phyloP scores from a whole-genome alignment of 495 filamentous ascomycete species.

The Penicillium flavigenum region DNA sequence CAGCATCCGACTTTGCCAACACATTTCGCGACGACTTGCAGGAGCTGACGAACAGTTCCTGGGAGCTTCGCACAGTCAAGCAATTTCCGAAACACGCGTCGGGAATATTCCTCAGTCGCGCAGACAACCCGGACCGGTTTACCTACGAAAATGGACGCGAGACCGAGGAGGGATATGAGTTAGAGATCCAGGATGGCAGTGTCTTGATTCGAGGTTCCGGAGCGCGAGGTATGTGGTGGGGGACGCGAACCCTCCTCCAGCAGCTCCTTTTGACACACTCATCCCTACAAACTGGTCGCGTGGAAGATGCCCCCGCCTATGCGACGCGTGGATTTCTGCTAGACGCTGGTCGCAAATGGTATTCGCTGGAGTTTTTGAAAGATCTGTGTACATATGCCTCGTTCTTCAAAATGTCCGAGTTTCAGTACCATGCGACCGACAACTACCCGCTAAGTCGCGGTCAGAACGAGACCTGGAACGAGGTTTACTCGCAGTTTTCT shows the following conservation, averaged over 20 bases:
- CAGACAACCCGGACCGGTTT: slow-evolving; percentile 19
- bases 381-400: slow-evolving; percentile 57
- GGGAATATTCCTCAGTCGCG: slow-evolving; percentile 38
- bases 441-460: slow-evolving; percentile 57
- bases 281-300: slow-evolving; percentile 31
- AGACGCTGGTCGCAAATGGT: slow-evolving; percentile 59
- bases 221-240: slow-evolving; percentile 56
- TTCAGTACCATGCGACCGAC: slow-evolving; percentile 58
- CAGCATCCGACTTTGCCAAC: slow-evolving; percentile 47
- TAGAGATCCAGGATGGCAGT: slow-evolving; percentile 31
- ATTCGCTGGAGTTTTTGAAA: slow-evolving; percentile 50
- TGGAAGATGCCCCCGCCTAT: slow-evolving; percentile 48
- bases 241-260: slow-evolving; percentile 53
- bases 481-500: slow-evolving; percentile 54
- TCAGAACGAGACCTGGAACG: slow-evolving; percentile 48
- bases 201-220: slow-evolving; percentile 47
- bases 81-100: slow-evolving; percentile 23
- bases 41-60: slow-evolving; percentile 32
- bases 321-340: slow-evolving; percentile 52
- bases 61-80: slow-evolving; percentile 28
- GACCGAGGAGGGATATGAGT: slow-evolving; percentile 51
- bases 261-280: slow-evolving; percentile 36
- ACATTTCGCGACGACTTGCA: slow-evolving; percentile 48
- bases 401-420: slow-evolving; percentile 58
- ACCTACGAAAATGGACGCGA: slow-evolving; percentile 47